Percentiles rank a stretch among this genome's conserved stretches.
Conservation (phyloP, 2,329 filamentous ascomycete genomes). For the Leptographium flavum region DNA sequence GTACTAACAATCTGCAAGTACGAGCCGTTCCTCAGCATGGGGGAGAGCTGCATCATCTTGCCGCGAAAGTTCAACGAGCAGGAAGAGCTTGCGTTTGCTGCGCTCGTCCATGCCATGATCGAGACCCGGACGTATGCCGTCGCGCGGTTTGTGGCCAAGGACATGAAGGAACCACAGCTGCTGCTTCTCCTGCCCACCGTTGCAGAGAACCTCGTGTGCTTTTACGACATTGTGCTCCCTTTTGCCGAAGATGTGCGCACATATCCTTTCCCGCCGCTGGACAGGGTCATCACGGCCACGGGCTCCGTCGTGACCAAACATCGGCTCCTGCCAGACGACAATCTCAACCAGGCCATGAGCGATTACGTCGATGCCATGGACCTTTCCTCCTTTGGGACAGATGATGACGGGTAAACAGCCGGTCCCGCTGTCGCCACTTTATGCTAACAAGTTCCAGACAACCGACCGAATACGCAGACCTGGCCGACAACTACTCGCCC, state of each 20-base stretch:
- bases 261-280: slow-evolving; percentile 86
- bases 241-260: slow-evolving; percentile 83
- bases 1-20: slow-evolving; percentile 38
- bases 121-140: slow-evolving; percentile 79
- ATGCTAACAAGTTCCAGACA: slow-evolving; percentile 17
- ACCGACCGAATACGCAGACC: slow-evolving; percentile 52
- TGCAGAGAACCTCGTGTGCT: slow-evolving; percentile 65
- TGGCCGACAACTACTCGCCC: slow-evolving; percentile 75
- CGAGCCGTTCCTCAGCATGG: slow-evolving; percentile 74
- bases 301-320: slow-evolving; percentile 71
- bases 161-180: slow-evolving; percentile 62
- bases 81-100: slow-evolving; percentile 72
- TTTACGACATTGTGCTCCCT: slow-evolving; percentile 80
- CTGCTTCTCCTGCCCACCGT: slow-evolving; percentile 69
- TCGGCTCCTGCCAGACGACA: slow-evolving; percentile 62
- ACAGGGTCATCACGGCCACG: slow-evolving; percentile 74
- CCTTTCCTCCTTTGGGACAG: slow-evolving; percentile 52
- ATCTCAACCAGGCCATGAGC: slow-evolving; percentile 69
- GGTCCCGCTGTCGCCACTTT: too few relatives aligned
- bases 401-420: slow-evolving; percentile 53
- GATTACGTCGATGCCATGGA: slow-evolving; percentile 92
- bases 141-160: slow-evolving; percentile 72
- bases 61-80: slow-evolving; percentile 67
- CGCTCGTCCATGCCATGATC: slow-evolving; percentile 73
- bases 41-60: slow-evolving; percentile 63